Conservation (phyloP, 192 early-diverging fungal genomes). For the Backusella westeae region DNA sequence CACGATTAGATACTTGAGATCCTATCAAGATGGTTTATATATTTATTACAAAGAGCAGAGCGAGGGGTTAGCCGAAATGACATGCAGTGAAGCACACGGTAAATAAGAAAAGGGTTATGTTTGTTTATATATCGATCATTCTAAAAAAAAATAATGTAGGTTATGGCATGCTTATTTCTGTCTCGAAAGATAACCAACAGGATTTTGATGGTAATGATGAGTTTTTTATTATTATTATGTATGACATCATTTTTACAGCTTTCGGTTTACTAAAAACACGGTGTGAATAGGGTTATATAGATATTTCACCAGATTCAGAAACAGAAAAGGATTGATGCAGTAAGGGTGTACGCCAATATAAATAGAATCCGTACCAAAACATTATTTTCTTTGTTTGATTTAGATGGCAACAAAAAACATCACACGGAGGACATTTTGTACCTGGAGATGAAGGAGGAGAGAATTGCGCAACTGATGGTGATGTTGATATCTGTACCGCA, state of each 20-base stretch:
- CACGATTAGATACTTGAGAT: slow-evolving; percentile 39
- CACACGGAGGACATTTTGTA: slow-evolving; percentile 33
- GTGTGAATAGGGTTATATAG: slow-evolving; percentile 30
- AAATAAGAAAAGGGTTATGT: background rate
- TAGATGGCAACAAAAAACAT: slow-evolving; percentile 51
- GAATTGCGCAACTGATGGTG: slow-evolving; percentile 54
- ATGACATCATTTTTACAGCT: background rate
- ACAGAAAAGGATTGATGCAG: slow-evolving; percentile 47
- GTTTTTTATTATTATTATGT: background rate
- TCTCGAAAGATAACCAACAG: slow-evolving; percentile 47
- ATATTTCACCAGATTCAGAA: slow-evolving; percentile 48
- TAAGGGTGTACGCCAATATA: background rate
- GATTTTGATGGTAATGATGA: slow-evolving; percentile 49
- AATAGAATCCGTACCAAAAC: background rate
- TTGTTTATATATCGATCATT: background rate
- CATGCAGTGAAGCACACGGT: slow-evolving; percentile 52
- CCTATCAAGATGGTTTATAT: slow-evolving; percentile 45
- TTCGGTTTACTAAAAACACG: background rate
- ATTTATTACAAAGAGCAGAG: slow-evolving; percentile 53
- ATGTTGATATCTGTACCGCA: slow-evolving; percentile 53
- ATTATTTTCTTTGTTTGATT: background rate
- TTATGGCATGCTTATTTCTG: slow-evolving; percentile 55
- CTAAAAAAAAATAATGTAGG: slow-evolving; percentile 26
- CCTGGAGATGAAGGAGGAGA: slow-evolving; percentile 46
- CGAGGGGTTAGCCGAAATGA: slow-evolving; percentile 47